Evolutionary conservation across 306 rosid species (phyloP), one percentile per base, ranked within the genome.

Genomic region (Dicorynia guianensis): DNA sequence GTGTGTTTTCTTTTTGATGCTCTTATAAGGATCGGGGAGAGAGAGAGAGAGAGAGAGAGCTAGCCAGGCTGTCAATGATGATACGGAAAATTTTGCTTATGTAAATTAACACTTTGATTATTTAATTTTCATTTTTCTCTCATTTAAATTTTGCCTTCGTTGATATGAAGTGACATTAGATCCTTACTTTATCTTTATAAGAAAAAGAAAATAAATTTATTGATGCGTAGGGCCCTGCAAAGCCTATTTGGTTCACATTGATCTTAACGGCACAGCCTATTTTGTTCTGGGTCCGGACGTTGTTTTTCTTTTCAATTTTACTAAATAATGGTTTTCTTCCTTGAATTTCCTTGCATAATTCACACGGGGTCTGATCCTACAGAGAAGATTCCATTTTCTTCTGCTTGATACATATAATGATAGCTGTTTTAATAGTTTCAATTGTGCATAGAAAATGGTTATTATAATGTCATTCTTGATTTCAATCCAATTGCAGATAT

Each of bases 131-230:
- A 18, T 17, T 49, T 60, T 75, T 56, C 77, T 62, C 38, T 3
- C 70, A 59, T 56, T 56, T 63, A 74, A 76, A 56, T 38, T 74
- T 43, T 80, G 63, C 75, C 76, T 74, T 48, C 70, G 62, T 64
- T 57, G 72, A 57, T 62, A 82, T 86, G 96, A 88, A 85, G 81
- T 87, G 93, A 89, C 89, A 80, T 81, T 89, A 85, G 95, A 89
- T 89, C 91, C 86, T 91, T 84, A 55, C 91, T 85, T 87, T 89
- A 69, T 43, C 85, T 75, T 84, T 82, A 67, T 63, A 69, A 63
- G 55, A 69, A 88, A 25, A 79, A 79, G 74, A 58, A 69, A 39
- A 50, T 40, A 83, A 74, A 38, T 83, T 78, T 46, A 49, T 84
- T 75, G 67, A 71, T 78, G 36, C 13, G 91, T 87, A 83, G 91